Base-by-base conservation (phyloP, 306 rosid species). In the Pterocarpus macrocarpus region DNA sequence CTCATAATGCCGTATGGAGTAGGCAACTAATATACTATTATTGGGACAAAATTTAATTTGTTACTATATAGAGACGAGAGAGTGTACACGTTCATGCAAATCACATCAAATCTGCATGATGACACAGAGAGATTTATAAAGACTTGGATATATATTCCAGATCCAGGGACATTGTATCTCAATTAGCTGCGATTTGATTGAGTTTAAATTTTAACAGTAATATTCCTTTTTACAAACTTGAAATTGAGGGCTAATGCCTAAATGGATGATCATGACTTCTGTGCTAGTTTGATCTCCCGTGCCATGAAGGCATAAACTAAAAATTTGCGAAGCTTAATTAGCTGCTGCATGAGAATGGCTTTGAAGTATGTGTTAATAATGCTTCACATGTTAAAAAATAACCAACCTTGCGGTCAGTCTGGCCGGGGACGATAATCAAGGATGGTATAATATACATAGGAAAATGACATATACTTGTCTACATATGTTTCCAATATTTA, bases 81-180 rank as follows among this genome's bases (percentile, higher is more conserved):
- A 33, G 75, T 64, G 10, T 56, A 4, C 30, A 61, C 80, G 77
- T 81, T 67, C 83, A 77, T 71, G 81, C 64, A 67, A 53, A 81
- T 63, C 68, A 59, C 7, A 64, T 41, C 57, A 81, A 81, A 67
- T 85, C 88, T 75, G 16, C 35, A 36, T 35, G 80, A 78, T 68
- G 55, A 38, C 69, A 35, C 38, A 49, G 80, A 65, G 52, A 81
- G 62, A 81, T 82, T 68, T 81, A 36, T 22, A 22, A 22, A 22
- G 28, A 22, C 16, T 32, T 76, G 79, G 63, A 78, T 73, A 71
- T 41, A 52, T 80, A 81, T 88, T 81, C 88, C 34, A 43, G 67
- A 78, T 86, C 79, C 83, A 71, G 59, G 28, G 28, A 22, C 28
- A 22, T 63, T 49, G 65, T 13, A 16, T 33, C 49, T 49, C 70